Evolutionary conservation across 2,329 filamentous ascomycete genomes (phyloP).

Genomic region (Podosphaera fusca): DNA sequence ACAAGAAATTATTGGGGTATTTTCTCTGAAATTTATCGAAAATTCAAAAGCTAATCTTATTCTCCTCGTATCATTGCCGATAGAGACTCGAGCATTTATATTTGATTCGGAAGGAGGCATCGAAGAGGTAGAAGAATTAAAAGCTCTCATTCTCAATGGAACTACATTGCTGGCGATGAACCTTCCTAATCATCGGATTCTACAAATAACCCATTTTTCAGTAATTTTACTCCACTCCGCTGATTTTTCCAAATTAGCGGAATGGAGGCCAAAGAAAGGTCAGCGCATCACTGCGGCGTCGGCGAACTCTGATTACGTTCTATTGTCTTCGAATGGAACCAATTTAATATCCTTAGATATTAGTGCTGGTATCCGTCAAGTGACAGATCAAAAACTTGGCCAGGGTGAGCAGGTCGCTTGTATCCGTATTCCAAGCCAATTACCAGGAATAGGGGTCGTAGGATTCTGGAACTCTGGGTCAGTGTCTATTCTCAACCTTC

Average conservation of each 20-base stretch:
- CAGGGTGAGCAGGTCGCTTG: slow-evolving; percentile 63
- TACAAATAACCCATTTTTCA: slow-evolving; percentile 52
- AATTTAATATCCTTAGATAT: slow-evolving; percentile 46
- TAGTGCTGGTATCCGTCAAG: slow-evolving; percentile 29
- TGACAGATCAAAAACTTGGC: slow-evolving; percentile 35
- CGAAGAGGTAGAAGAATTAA: slow-evolving; percentile 62
- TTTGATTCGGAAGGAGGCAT: slow-evolving; percentile 57
- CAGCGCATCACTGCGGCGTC: slow-evolving; percentile 56
- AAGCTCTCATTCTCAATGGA: slow-evolving; percentile 43
- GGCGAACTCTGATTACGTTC: slow-evolving; percentile 42
- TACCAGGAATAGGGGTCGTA: slow-evolving; percentile 46
- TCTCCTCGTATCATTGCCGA: slow-evolving; percentile 57
- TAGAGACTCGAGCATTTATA: slow-evolving; percentile 61
- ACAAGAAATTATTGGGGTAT: slow-evolving; percentile 48
- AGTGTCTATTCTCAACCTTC: slow-evolving; percentile 49
- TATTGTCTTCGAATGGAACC: slow-evolving; percentile 59
- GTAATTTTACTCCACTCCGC: slow-evolving; percentile 40
- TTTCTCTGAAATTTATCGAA: slow-evolving; percentile 35
- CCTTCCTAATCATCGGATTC: slow-evolving; percentile 34
- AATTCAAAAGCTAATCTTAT: slow-evolving; percentile 34
- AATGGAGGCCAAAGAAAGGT: slow-evolving; percentile 30
- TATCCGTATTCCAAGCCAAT: slow-evolving; percentile 45
- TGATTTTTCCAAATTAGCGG: slow-evolving; percentile 25
- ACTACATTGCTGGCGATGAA: slow-evolving; percentile 52
- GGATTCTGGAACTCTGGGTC: slow-evolving; percentile 75